phyloP scores from a whole-genome alignment of 2,329 filamentous ascomycete species.

The Cladosporium sp. region DNA sequence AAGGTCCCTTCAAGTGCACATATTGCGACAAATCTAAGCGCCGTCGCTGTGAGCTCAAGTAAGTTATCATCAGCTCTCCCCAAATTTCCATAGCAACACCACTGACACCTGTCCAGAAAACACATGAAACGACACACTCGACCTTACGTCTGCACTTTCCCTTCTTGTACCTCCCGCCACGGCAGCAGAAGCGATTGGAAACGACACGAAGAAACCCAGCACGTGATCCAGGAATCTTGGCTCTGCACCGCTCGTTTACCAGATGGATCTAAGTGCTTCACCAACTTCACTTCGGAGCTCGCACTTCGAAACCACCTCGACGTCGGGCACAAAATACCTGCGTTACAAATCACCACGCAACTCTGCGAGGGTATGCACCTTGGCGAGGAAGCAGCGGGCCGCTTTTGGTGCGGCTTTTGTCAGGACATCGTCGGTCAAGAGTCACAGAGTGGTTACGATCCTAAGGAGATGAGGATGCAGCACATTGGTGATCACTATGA shows the following conservation, averaged over 20 bases:
- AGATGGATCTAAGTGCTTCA: constrained; percentile 52
- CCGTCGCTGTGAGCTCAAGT: constrained; percentile 7
- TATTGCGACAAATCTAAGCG: neutral
- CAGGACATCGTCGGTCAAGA: neutral
- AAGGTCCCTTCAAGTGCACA: neutral
- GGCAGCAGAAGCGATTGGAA: constrained; percentile 97
- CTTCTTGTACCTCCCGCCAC: constrained; percentile 69
- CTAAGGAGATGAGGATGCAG: constrained; percentile 51
- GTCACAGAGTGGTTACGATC: neutral
- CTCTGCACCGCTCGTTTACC: constrained; percentile 59
- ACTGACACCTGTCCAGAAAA: constrained; percentile 60
- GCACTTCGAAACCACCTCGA: constrained; percentile 61
- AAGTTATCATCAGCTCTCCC: neutral
- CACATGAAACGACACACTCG: constrained; percentile 79
- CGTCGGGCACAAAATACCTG: neutral
- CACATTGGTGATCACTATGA: constrained; percentile 77
- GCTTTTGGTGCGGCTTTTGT: constrained; percentile 1
- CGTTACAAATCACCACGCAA: neutral
- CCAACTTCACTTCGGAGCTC: constrained; percentile 79
- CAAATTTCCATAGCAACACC: neutral
- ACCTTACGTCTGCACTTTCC: constrained; percentile 80
- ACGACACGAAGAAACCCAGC: constrained; percentile 80
- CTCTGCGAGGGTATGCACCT: neutral
- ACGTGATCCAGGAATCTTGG: constrained; percentile 72
- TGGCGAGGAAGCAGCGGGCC: neutral